Percentiles rank a stretch among this genome's conserved stretches.
Conservation (phyloP, 2,329 filamentous ascomycete genomes). For the Colletotrichum magnum region DNA sequence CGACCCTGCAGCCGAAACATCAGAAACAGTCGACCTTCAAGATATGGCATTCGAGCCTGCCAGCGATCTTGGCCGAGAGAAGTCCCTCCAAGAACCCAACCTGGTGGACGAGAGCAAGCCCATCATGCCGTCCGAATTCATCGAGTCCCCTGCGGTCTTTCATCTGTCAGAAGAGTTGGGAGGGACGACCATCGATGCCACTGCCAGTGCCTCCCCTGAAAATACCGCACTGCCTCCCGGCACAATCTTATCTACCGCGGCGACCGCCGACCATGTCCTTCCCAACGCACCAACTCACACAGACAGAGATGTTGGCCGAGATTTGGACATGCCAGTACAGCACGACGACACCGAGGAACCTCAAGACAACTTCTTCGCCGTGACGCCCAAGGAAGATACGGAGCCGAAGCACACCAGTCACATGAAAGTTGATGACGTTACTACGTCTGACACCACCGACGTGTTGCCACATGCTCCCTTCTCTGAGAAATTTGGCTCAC, state of each 20-base stretch:
- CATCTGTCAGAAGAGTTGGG: neutral
- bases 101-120: too few species aligned
- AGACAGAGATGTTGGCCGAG: neutral
- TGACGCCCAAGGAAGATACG: conserved; percentile 54
- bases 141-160: neutral
- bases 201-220: neutral
- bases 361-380: conserved; percentile 40
- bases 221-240: too few species aligned
- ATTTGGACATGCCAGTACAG: conserved; percentile 4
- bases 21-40: too few species aligned
- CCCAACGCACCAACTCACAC: neutral
- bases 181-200: neutral
- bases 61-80: too few species aligned
- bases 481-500: neutral
- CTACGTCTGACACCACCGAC: neutral
- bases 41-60: too few species aligned
- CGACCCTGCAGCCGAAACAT: neutral
- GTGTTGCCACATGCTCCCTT: neutral
- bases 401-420: conserved; percentile 34
- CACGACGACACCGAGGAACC: conserved; percentile 23
- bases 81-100: too few species aligned
- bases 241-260: neutral
- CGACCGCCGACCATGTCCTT: neutral
- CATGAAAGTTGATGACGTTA: neutral
- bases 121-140: neutral